A percentile compares a stretch with the other conserved stretches of the same genome.
Conservation (phyloP, 2,329 filamentous ascomycete species). For the Neofusicoccum laricinum region DNA sequence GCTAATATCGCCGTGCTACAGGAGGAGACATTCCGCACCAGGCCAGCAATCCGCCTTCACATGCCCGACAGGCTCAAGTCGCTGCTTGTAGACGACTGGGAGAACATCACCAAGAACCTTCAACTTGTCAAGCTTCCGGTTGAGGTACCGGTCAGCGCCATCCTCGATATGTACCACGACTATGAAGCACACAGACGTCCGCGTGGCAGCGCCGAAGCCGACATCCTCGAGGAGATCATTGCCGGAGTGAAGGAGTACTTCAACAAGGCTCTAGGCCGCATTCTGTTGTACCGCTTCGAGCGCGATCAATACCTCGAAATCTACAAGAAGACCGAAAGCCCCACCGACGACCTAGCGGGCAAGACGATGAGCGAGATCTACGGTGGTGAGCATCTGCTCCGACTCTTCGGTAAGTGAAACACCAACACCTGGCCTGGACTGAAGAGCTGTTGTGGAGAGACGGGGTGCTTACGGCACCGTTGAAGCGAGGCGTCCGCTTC, state of each 20-base stretch:
- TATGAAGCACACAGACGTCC: constrained; percentile 66
- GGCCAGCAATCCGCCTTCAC: constrained; percentile 80
- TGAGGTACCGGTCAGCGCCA: constrained; percentile 67
- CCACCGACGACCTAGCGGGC: constrained; percentile 61
- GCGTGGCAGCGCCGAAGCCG: constrained; percentile 66
- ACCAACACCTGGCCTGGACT: background rate
- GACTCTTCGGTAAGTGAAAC: constrained; percentile 71
- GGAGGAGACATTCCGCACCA: constrained; percentile 84
- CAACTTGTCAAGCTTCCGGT: constrained; percentile 85
- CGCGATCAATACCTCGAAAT: constrained; percentile 81
- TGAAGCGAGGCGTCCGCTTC: background rate
- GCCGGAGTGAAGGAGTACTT: constrained; percentile 90
- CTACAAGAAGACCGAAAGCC: constrained; percentile 64
- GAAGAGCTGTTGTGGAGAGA: background rate
- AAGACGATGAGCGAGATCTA: constrained; percentile 80
- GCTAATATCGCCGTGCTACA: constrained; percentile 36
- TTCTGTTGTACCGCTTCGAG: constrained; percentile 92
- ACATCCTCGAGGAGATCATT: constrained; percentile 87
- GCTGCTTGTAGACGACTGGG: constrained; percentile 95
- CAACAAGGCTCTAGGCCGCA: constrained; percentile 81
- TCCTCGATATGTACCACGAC: constrained; percentile 76
- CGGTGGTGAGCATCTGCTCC: constrained; percentile 85
- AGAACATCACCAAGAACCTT: constrained; percentile 94
- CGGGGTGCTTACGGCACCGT: background rate
- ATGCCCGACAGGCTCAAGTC: constrained; percentile 90